Evolutionary conservation across 208 protist species (phyloP), one percentile per base, ranked within the genome.

Genomic region (Strigomonas galati): DNA sequence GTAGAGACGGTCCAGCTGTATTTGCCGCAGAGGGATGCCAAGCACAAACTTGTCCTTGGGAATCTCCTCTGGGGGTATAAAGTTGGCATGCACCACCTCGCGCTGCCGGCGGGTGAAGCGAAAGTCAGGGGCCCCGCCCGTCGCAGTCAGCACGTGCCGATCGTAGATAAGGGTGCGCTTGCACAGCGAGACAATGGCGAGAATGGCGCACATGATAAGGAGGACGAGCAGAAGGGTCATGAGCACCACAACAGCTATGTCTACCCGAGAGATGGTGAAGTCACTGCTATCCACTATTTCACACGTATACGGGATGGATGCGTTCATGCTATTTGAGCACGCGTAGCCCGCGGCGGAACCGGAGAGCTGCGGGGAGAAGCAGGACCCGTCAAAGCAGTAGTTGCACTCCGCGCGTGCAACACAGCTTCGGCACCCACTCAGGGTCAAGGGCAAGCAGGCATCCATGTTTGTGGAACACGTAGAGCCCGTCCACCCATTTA

Each of bases 321-420:
- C 35, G 10, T 40, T 40, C 35, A 40, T 40, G 35, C 35, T 43
- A 14, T 65, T 27, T 1, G 68, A 72, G 65, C 69, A 74, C 2
- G 67, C 30, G 69, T 79, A 75, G 35, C 59, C 65, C 28, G 49
- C 60, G n/a, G 17, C 48, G 12, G 65, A 51, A 0, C 57, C 74
- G 24, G 44, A 44, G 17, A 72, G 43, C 32, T 32, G 19, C 21
- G 48, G 64, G 5, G 59, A 65, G 66, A 65, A 70, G 53, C 75
- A 81, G n/a, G 67, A 66, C 26, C 46, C n/a, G 62, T 81, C 75
- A 23, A 48, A 67, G 70, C 75, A 81, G 59, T 72, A 81, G 37
- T 24, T 35, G 62, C 75, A 81, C 6, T 32, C 61, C 4, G 35
- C 40, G 4, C 24, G 14, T 14, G 55, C 46, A n/a, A 23, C 32